phyloP scores from a whole-genome alignment of 2,329 filamentous ascomycete species.

The Colletotrichum chrysophilum region DNA sequence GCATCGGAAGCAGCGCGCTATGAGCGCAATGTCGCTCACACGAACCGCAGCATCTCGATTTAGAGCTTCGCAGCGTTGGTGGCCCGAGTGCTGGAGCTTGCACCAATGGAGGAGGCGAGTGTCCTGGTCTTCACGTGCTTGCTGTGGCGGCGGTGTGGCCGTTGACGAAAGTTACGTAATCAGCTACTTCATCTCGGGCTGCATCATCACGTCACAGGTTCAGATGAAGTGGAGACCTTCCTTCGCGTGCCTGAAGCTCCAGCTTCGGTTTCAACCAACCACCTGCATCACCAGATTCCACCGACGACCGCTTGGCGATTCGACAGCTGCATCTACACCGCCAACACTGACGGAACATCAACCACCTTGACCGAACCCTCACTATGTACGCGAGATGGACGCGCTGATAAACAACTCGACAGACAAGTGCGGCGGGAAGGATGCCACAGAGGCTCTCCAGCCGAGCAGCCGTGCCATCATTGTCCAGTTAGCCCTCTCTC shows the following conservation, averaged over 20 bases:
- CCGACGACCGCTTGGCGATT: not conserved
- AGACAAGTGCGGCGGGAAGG: conserved; percentile 28
- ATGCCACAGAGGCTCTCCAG: conserved; percentile 23
- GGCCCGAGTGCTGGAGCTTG: not conserved
- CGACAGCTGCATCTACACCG: not conserved
- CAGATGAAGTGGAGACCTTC: conserved; percentile 18
- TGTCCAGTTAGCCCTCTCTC: conserved; percentile 76
- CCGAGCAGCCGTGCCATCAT: conserved; percentile 38
- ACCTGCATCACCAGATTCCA: not conserved
- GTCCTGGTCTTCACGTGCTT: not conserved
- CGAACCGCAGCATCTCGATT: not conserved
- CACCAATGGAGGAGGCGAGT: not conserved
- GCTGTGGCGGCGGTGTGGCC: not conserved
- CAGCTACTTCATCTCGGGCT: not conserved
- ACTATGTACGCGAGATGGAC: conserved; percentile 18
- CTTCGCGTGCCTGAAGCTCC: not conserved
- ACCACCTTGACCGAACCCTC: not conserved
- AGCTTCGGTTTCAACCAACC: not conserved
- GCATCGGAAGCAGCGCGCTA: not conserved
- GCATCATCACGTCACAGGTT: conserved; percentile 22
- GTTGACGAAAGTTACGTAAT: not conserved
- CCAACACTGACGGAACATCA: not conserved
- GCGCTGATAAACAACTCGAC: not conserved
- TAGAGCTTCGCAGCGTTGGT: not conserved
- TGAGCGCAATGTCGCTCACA: not conserved